Base-by-base conservation (phyloP, 192 early-diverging fungal species). In the Ramicandelaber brevisporus region DNA sequence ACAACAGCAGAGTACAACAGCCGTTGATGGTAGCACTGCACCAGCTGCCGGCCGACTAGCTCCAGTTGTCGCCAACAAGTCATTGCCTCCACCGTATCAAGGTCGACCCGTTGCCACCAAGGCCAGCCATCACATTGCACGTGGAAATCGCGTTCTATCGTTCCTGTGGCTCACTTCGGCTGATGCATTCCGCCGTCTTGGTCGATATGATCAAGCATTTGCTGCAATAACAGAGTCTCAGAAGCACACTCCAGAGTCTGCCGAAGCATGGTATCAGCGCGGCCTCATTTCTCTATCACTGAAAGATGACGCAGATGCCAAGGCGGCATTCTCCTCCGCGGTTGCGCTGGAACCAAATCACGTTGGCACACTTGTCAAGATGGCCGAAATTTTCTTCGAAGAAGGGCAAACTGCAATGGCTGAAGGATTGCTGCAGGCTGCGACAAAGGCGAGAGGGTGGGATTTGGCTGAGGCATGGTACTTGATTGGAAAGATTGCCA, bases 401-500 rank as follows among this genome's bases (percentile, higher is more conserved):
- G 41, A 44, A 11, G 45, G 47, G 5, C 38, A 46, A 3, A 14
- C 47, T 11, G 57, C 59, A 27, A 48, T 64, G 28, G 67, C 64
- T 2, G 55, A 64, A 32, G 59, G 56, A 3, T 22, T 66, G 0
- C 38, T 70, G 21, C 56, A 64, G 13, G 34, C 37, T 2, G 34
- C 54, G 2, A 66, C 59, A 5, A 53, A 53, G 20, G 40, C 55
- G 7, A 46, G 42, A 36, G 67, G 67, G 5, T 70, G 67, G 67
- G 57, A 63, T 23, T 50, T 41, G 34, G 58, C 67, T 12, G 67
- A 70, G 44, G 63, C 63, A 9, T 70, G 67, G 67, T 49, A 20
- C 2, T 13, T 37, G 11, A 6, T 31, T n/a, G 20, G 21, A 13
- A 23, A 32, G 21, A 33, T 18, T 20, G 54, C 48, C 50, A 57